phyloP scores from a whole-genome alignment of 2,329 filamentous ascomycete genomes.

The Alternaria panax region DNA sequence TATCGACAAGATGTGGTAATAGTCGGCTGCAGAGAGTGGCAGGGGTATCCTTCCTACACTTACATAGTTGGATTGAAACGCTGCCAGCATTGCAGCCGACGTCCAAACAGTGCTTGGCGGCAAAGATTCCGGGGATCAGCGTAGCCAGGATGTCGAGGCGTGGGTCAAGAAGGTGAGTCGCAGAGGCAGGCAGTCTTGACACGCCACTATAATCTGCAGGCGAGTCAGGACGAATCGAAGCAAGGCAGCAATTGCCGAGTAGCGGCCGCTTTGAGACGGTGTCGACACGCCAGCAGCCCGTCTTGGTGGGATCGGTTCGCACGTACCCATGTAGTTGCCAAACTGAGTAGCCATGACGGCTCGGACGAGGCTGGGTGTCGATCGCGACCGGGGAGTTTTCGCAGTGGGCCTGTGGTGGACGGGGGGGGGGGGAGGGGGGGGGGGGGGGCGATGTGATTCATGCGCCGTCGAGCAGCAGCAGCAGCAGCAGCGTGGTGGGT shows the following conservation, averaged over 20 bases:
- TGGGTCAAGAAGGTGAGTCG: conserved; percentile 49
- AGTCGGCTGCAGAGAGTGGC: conserved; percentile 37
- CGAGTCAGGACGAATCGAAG: conserved; percentile 20
- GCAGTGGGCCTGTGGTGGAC: conserved; percentile 13
- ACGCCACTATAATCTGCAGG: conserved; percentile 49
- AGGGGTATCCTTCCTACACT: conserved; percentile 33
- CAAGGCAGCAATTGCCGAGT: conserved; percentile 28
- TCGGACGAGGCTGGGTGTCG: conserved; percentile 26
- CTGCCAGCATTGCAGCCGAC: conserved; percentile 52
- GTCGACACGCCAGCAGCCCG: conserved; percentile 15
- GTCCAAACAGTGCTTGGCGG: conserved; percentile 48
- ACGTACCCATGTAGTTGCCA: conserved; percentile 45
- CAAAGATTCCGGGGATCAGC: conserved; percentile 46
- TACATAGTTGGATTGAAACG: conserved; percentile 51
- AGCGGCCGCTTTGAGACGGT: conserved; percentile 19
- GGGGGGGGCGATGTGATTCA: conserved; percentile 27
- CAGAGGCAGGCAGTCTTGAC: conserved; percentile 44
- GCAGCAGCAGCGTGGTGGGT: conserved; percentile 14
- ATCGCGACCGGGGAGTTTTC: conserved; percentile 29
- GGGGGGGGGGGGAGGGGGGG: no score
- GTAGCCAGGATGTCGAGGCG: conserved; percentile 44
- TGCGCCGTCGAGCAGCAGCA: conserved; percentile 18
- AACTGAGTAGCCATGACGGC: conserved; percentile 40
- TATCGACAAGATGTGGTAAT: conserved; percentile 40
- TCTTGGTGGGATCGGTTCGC: conserved; percentile 12